Evolutionary conservation across 1,284 basidiomycete genomes (phyloP), one percentile per base, ranked within the genome.

Genomic region (Melampsora americana): DNA sequence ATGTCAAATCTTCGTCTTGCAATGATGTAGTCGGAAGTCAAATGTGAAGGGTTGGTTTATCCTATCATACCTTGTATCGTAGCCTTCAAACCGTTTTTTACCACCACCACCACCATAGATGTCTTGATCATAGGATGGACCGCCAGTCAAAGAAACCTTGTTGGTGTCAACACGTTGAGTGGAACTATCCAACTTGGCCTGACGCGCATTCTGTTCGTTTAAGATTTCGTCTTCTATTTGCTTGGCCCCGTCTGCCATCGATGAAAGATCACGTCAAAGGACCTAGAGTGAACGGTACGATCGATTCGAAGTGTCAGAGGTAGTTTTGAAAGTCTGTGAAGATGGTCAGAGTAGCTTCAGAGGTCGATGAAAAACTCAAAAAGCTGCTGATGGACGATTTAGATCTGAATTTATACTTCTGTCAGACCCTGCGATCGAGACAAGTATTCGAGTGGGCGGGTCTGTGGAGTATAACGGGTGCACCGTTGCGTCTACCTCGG

Each of bases 111-210:
- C 53, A 23, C 72, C 64, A 50, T 76, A 76, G 14, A 76, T 76
- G 11, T 76, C 73, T 30, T 56, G 60, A 48, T 76, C 73, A 59
- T 76, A 76, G 16, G 73, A 76, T 50, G 73, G 73, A 30, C 66
- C 73, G 6, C 66, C 73, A 42, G 66, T 69, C 66, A 76, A 44
- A 26, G 66, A 68, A 20, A 59, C 66, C 56, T 76, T 68, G 44
- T 64, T 76, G 30, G 39, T 68, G 26, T 76, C 73, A 50, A 65
- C 59, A 12, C 73, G 73, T 44, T 76, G 73, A 32, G 72, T 74
- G 9, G 70, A 73, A 44, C 18, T 35, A 42, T 74, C 65, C 2
- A 59, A 59, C 48, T 68, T 64, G 28, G 59, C 50, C 16, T 46
- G 28, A 23, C 73, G 73, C 0, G 66, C 53, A 14, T 62, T 62